Evolutionary conservation across 176 grass and related monocot species (phyloP).

Genomic region (Cenchrus americanus): DNA sequence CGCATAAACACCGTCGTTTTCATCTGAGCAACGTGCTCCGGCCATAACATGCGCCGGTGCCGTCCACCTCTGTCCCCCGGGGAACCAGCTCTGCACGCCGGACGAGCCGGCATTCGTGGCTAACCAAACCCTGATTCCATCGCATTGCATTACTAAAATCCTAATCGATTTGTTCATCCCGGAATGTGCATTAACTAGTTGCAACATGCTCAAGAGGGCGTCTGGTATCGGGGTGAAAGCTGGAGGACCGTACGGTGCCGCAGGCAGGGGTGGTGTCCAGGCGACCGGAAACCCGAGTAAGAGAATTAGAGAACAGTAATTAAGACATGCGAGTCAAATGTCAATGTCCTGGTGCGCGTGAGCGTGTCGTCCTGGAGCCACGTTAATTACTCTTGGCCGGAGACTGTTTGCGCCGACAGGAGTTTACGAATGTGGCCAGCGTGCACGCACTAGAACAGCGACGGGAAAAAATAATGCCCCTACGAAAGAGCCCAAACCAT

Average conservation of each 20-base stretch:
- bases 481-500: neutral
- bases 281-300: neutral
- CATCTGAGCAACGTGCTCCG: neutral
- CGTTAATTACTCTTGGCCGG: neutral
- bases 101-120: conserved; percentile 1
- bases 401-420: neutral
- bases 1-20: conserved; percentile 16
- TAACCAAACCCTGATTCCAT: neutral
- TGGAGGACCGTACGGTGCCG: neutral
- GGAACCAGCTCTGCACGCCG: neutral
- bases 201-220: neutral
- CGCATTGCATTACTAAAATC: neutral
- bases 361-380: conserved; percentile 20
- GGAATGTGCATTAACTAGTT: conserved; percentile 2
- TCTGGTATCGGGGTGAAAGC: neutral
- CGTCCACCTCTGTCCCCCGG: conserved; percentile 8
- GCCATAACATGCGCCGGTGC: conserved; percentile 28
- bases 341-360: neutral
- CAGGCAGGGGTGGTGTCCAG: neutral
- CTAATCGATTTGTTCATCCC: neutral
- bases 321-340: conserved; percentile 20
- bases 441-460: conserved; percentile 23
- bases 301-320: neutral
- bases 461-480: conserved; percentile 9
- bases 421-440: conserved; percentile 1